Base-by-base conservation (phyloP, 1,284 basidiomycete genomes). In the Cystobasidiaceae sp. region DNA sequence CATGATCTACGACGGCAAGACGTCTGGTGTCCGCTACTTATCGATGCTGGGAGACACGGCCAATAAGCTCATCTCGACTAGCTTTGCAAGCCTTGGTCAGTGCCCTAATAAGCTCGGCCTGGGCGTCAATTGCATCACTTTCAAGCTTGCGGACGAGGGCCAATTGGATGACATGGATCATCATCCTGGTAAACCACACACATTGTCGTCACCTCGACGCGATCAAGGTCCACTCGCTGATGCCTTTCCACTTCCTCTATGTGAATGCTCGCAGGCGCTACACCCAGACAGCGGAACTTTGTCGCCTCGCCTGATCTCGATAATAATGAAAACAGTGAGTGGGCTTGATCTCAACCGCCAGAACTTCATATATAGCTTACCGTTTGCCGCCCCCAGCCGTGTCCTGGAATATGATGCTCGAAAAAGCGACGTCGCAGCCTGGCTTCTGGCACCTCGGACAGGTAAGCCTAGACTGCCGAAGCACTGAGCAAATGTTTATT, bases 111-210 rank as follows among this genome's bases (percentile, higher is more conserved):
- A 51, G 17, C 49, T 45, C 27, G 30, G 45, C 11, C 32, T 64
- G 9, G 61, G 61, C 19, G 39, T 21, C 25, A 51, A 51, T 13
- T 64, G 61, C 44, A 19, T 56, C 17, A 55, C 61, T 25, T 56
- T 64, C 30, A 56, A 64, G 43, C 51, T 64, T 28, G 61, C 61
- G 37, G 33, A 56, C 11, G 23, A 56, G 4, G 61, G 61, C 28
- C 61, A 64, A 21, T 15, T 64, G 23, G 61, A 64, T 44, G 61
- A 64, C 49, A 64, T 64, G 61, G 48, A 41, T 33, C n/a, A 56
- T 56, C 61, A 64, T 27, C 51, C 51, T 2, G 60, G 49, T 62
- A 15, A 45, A 19, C 21, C 19, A 33, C 23, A 13, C 4, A 23
- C 15, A 9, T 39, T n/a, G 32, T 5, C 21, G 34, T 33, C 27